These are phyloP conservation scores for Aspergillus nidulans DNA, from an alignment of 495 filamentous ascomycete genomes.

Conservation along the genomic window DNA sequence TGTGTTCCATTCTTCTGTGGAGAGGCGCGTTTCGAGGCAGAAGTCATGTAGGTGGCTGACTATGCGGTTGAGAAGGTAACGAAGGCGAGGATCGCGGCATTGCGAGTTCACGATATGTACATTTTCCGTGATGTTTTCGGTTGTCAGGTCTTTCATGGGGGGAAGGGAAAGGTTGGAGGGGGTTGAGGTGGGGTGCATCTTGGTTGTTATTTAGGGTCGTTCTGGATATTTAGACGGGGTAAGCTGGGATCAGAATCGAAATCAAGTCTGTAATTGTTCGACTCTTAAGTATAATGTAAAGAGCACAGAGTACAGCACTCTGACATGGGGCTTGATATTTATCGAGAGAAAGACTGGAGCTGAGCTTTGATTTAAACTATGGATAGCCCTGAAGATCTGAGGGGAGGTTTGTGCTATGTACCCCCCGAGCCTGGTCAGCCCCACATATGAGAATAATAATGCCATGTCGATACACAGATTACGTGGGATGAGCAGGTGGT, in stretches of 20 bases:
- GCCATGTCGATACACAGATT: not conserved
- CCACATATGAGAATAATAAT: not conserved
- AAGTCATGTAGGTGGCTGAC: slow-evolving; percentile 68
- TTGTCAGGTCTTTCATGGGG: slow-evolving; percentile 59
- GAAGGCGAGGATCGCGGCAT: slow-evolving; percentile 50
- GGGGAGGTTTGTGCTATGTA: not conserved
- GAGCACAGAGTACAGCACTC: too few relatives aligned
- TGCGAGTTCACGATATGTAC: slow-evolving; percentile 60
- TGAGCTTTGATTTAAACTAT: not conserved
- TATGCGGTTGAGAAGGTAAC: slow-evolving; percentile 58
- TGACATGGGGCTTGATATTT: too few relatives aligned
- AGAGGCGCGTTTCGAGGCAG: slow-evolving; percentile 63
- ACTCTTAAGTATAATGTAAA: too few relatives aligned
- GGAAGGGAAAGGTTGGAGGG: slow-evolving; percentile 32
- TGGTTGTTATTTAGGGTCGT: not conserved
- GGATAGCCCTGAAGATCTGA: not conserved
- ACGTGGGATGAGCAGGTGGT: not conserved
- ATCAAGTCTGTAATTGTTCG: too few relatives aligned
- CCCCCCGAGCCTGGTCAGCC: not conserved
- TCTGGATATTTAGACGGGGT: not conserved
- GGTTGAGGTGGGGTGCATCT: not conserved
- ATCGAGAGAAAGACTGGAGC: too few relatives aligned
- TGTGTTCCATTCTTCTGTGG: slow-evolving; percentile 64
- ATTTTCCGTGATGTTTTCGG: slow-evolving; percentile 69
- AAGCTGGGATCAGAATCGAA: too few relatives aligned